Percentiles rank a stretch among this genome's conserved stretches.
Conservation (phyloP, 1,284 basidiomycete genomes). For the Vanrija pseudolonga region DNA sequence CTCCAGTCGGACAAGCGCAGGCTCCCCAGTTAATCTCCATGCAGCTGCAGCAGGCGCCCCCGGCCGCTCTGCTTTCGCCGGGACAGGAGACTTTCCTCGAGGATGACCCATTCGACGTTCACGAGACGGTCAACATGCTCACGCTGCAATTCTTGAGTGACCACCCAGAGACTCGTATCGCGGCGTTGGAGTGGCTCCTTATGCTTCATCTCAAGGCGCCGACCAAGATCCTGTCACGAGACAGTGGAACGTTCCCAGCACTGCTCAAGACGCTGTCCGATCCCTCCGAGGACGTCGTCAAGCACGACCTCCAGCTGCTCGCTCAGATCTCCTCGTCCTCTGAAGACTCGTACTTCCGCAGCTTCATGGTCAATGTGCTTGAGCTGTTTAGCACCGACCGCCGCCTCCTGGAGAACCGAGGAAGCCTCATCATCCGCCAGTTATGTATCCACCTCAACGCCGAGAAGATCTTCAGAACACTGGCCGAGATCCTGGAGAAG, state of each 20-base stretch:
- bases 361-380: conserved; percentile 91
- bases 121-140: conserved; percentile 83
- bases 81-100: conserved; percentile 49
- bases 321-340: conserved; percentile 90
- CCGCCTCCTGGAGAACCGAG: conserved; percentile 81
- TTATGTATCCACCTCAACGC: conserved; percentile 92
- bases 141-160: conserved; percentile 93
- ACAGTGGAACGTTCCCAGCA: conserved; percentile 94
- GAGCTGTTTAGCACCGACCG: conserved; percentile 94
- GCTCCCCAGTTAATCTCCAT: neutral
- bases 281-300: conserved; percentile 94
- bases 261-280: conserved; percentile 94
- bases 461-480: conserved; percentile 90
- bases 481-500: conserved; percentile 95
- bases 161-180: conserved; percentile 92
- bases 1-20: conserved; percentile 23
- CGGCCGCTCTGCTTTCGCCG: conserved; percentile 19
- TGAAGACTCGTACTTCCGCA: conserved; percentile 91
- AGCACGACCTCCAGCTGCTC: conserved; percentile 89
- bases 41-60: neutral
- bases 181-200: conserved; percentile 93
- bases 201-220: conserved; percentile 99
- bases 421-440: conserved; percentile 93
- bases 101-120: conserved; percentile 84
- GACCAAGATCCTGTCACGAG: conserved; percentile 92